Base-by-base conservation (phyloP, 2,329 filamentous ascomycete species). In the Fusarium sp. region DNA sequence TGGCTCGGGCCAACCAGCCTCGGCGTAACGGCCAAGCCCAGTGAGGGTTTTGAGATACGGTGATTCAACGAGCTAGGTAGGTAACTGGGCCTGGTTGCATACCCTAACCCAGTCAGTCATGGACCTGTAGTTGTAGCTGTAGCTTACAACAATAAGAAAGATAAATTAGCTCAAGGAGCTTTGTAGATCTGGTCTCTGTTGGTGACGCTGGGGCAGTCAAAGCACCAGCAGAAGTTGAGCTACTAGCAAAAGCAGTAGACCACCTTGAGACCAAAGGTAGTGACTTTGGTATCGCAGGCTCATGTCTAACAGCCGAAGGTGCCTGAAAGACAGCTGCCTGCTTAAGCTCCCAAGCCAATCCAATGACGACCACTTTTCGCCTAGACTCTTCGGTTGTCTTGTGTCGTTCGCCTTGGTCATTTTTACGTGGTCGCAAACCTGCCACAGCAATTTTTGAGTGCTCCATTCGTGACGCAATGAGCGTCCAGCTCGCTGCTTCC, bases 391-490 rank as follows among this genome's bases (percentile, higher is more conserved):
- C 13, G 37, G 31, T 23, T 46, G 26, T 62, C 51, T 19, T 51
- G 50, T 50, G 45, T 64, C 62, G 54, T 46, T 60, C 57, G 54
- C 23, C 49, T 42, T 28, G 49, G 31, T 52, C 37, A 18, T 59
- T 48, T 65, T 28, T 65, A 42, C 41, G 43, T 55, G 49, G 67
- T 65, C 61, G 63, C 61, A 66, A 42, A 56, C 53, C 43, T 55
- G 28, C 37, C 41, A 58, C 23, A 31, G 37, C 30, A 57, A 67
- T 45, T 67, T 31, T 58, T 52, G 23, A 39, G 41, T 65, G 54
- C 46, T 62, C 68, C 68, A 71, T 71, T 57, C 30, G 68, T 71
- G 68, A 71, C 68, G 68, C 68, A 71, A 71, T 71, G 34, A 53
- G 54, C 42, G 50, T 58, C 55, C 52, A 41, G 50, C 54, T 37